These are phyloP conservation scores for Chondrus crispus DNA, from an alignment of 23 red algal genomes.

Conservation along the genomic window DNA sequence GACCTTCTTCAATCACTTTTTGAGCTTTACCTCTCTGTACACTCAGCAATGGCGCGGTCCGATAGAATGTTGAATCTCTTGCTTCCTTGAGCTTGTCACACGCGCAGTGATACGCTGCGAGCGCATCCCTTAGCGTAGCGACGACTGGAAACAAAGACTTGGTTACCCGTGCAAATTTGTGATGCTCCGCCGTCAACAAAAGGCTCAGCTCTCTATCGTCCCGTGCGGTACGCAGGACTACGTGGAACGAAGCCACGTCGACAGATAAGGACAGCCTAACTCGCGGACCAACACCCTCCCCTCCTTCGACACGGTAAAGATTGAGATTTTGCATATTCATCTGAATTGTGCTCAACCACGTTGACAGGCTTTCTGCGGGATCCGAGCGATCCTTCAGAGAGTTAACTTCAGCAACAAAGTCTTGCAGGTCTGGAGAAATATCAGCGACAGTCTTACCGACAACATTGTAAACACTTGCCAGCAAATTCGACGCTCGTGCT, in stretches of 20 bases:
- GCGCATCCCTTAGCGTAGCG: constrained; percentile 18
- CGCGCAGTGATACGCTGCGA: constrained; percentile 8
- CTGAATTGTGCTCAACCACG: not conserved
- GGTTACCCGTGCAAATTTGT: not conserved
- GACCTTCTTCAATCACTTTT: not conserved
- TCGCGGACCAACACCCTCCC: not conserved
- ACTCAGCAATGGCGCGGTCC: not conserved
- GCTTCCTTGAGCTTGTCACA: not conserved
- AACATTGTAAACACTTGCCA: not conserved
- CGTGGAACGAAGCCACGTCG: not conserved
- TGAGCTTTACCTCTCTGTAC: not conserved
- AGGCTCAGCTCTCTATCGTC: constrained; percentile 6
- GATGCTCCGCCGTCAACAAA: not conserved
- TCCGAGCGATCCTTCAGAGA: not conserved
- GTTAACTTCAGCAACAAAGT: constrained; percentile 25
- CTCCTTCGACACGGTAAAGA: not conserved
- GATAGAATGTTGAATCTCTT: not conserved
- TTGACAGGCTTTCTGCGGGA: constrained; percentile 1
- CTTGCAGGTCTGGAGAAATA: constrained; percentile 5
- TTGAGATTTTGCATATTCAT: not conserved
- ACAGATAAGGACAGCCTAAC: not conserved
- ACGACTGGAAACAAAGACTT: constrained; percentile 18
- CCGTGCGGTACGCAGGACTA: constrained; percentile 14
- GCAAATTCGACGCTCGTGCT: not conserved
- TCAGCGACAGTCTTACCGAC: not conserved